phyloP scores from a whole-genome alignment of 345 rosid species.

The Turritis glabra region DNA sequence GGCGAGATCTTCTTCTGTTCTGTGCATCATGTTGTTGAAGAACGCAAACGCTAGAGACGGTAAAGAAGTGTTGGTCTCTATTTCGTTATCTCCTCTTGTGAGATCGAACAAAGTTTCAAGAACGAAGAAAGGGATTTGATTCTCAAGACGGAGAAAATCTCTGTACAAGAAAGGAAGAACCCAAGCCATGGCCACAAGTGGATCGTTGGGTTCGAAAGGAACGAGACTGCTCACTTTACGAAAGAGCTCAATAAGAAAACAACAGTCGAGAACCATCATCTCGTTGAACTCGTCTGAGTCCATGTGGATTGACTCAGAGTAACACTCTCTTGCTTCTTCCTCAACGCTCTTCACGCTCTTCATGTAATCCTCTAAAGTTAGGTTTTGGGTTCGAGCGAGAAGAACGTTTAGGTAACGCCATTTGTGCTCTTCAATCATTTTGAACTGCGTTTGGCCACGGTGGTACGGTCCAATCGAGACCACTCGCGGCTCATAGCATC shows the following conservation, averaged over 20 bases:
- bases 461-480: slow-evolving; percentile 84
- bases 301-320: slow-evolving; percentile 57
- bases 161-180: slow-evolving; percentile 67
- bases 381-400: slow-evolving; percentile 41
- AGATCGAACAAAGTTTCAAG: slow-evolving; percentile 59
- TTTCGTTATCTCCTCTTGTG: slow-evolving; percentile 35
- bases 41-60: slow-evolving; percentile 53
- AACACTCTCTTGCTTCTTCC: slow-evolving; percentile 56
- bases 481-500: slow-evolving; percentile 61
- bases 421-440: slow-evolving; percentile 82
- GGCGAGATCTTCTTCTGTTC: slow-evolving; percentile 42
- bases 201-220: slow-evolving; percentile 54
- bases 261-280: slow-evolving; percentile 73
- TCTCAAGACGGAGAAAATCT: slow-evolving; percentile 48
- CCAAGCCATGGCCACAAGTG: slow-evolving; percentile 72
- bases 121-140: slow-evolving; percentile 73
- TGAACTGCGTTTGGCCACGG: slow-evolving; percentile 44
- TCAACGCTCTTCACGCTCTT: slow-evolving; percentile 46
- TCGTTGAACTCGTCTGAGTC: slow-evolving; percentile 52
- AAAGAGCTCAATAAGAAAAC: slow-evolving; percentile 63
- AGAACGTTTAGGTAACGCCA: slow-evolving; percentile 63
- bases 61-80: slow-evolving; percentile 42
- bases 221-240: slow-evolving; percentile 52
- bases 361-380: slow-evolving; percentile 51
- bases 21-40: slow-evolving; percentile 55